Percentiles rank a stretch among this genome's conserved stretches.
Conservation (phyloP, 2,329 filamentous ascomycete species). For the Colletotrichum sp. region DNA sequence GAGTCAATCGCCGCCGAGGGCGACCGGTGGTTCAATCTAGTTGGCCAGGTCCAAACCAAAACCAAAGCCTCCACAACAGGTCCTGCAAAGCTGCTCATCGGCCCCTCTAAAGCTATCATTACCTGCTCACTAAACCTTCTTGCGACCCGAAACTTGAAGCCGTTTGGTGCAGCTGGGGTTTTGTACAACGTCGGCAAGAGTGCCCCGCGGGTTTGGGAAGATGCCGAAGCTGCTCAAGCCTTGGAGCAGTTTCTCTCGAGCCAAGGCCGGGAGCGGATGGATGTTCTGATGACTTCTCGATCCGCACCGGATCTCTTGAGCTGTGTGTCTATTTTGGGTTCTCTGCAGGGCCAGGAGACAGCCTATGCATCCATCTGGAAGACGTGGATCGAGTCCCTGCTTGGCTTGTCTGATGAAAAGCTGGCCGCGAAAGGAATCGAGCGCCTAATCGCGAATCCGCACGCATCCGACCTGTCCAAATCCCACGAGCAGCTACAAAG, state of each 20-base stretch:
- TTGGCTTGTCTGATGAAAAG: conserved; percentile 35
- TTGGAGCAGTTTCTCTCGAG: conserved; percentile 48
- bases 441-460: conserved; percentile 51
- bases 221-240: conserved; percentile 28
- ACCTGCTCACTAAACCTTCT: conserved; percentile 44
- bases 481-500: conserved; percentile 48
- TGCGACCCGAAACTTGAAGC: conserved; percentile 58
- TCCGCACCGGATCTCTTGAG: conserved; percentile 71
- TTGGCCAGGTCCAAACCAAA: conserved; percentile 48
- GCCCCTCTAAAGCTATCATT: conserved; percentile 26
- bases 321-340: conserved; percentile 63
- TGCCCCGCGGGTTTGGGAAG: conserved; percentile 46
- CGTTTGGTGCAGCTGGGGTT: conserved; percentile 57
- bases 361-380: conserved; percentile 50
- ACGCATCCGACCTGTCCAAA: conserved; percentile 43
- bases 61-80: not conserved
- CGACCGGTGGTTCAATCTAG: conserved; percentile 69
- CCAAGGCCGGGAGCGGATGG: conserved; percentile 62
- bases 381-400: conserved; percentile 44
- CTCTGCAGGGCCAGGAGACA: conserved; percentile 39
- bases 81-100: conserved; percentile 30
- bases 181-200: conserved; percentile 32
- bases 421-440: conserved; percentile 40
- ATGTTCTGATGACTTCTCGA: conserved; percentile 68
- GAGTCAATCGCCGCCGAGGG: conserved; percentile 69